A percentile compares a stretch with the other conserved stretches of the same genome.
Evolutionary conservation across 768 basidiomycete species (phyloP).

Genomic region (Macrocybe gigantea): DNA sequence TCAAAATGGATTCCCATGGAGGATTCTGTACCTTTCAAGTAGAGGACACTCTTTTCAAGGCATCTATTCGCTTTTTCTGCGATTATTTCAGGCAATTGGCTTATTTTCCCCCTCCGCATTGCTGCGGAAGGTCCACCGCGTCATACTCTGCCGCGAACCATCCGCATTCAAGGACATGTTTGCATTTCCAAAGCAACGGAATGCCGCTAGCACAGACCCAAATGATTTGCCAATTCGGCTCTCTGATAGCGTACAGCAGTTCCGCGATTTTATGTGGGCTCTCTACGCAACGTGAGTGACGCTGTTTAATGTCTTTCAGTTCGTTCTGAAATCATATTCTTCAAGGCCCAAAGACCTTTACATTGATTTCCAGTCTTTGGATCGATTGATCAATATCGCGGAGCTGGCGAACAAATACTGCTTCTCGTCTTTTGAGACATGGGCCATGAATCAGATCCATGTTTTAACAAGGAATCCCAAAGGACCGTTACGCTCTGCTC

Average conservation of each 20-base stretch:
- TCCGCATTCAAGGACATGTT: conserved; percentile 39
- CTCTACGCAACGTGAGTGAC: conserved; percentile 39
- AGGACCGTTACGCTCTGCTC: conserved; percentile 24
- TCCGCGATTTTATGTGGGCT: conserved; percentile 45
- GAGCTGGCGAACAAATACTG: conserved; percentile 43
- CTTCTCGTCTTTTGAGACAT: conserved; percentile 36
- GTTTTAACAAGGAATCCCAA: conserved; percentile 22
- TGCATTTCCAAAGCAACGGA: conserved; percentile 21
- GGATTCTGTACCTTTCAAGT: conserved; percentile 59
- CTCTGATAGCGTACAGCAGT: conserved; percentile 36
- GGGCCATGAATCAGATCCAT: conserved; percentile 37
- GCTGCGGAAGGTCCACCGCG: conserved; percentile 34
- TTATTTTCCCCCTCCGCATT: neutral
- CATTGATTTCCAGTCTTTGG: conserved; percentile 25
- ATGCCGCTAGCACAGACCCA: conserved; percentile 17
- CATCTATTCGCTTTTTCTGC: conserved; percentile 18
- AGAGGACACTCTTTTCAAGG: conserved; percentile 60
- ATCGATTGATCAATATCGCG: conserved; percentile 38
- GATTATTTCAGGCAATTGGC: neutral
- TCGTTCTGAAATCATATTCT: neutral
- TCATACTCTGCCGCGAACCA: conserved; percentile 33
- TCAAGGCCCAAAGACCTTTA: neutral
- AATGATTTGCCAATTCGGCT: conserved; percentile 30
- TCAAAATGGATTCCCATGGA: conserved; percentile 26
- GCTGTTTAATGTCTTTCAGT: neutral